Evolutionary conservation across 345 rosid species (phyloP), one percentile per base, ranked within the genome.

Genomic region (Citrus sp.): DNA sequence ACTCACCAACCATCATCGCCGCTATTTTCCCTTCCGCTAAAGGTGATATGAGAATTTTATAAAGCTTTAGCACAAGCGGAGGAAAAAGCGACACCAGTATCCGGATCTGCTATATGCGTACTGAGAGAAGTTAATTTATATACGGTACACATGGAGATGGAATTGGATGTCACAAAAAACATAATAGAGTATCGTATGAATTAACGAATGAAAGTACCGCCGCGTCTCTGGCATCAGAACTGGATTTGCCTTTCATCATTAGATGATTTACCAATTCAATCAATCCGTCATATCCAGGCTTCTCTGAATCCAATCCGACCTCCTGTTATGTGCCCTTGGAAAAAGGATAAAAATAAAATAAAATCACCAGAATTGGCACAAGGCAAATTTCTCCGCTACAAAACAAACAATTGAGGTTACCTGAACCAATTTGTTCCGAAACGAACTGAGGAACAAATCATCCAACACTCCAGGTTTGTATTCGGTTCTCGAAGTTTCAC

Each of bases 281-380:
- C 78, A 95, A 82, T 12, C 98, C 99, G 49, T 87, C 91, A 64
- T 92, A 95, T 37, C 96, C 98, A 28, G 92, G 91, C 87, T 87
- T 92, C 82, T 90, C 87, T 6, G 97, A 95, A 87, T 95, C 96
- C 97, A 90, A 88, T 83, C 99, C 98, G 56, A 92, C 93, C 86
- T 92, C 99, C 99, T 95, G 86, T 82, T 64, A 84, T 76, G 6
- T 56, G 72, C 54, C 83, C 82, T 86, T 63, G 42, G 62, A 70
- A 70, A 49, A 30, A 30, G 46, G 46, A 9, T 38, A 38, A 38
- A n/a, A 54, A 40, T 0, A 40, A 40, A 8, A 38, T 1, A 40
- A 9, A 40, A 9, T 3, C 16, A 13, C 51, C 51, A 12, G 18
- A 46, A 13, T 46, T 13, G 14, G 51, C 51, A 12, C 51, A 12